A percentile compares a stretch with the other conserved stretches of the same genome.
These are phyloP conservation scores for Pleochaeta shiraiana DNA, from an alignment of 2,329 filamentous ascomycete species.

Conservation along the genomic window DNA sequence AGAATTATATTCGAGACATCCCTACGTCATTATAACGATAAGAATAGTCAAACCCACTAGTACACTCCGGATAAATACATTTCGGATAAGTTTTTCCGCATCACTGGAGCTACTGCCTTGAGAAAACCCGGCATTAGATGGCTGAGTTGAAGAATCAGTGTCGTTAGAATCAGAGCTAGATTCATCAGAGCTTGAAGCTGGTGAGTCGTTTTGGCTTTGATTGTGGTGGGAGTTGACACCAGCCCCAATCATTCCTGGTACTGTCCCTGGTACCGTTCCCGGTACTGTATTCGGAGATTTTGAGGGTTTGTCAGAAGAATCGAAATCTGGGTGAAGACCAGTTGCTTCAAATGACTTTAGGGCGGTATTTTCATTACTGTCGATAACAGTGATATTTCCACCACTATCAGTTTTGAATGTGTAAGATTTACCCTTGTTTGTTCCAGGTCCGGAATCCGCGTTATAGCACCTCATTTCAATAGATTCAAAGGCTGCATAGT, in stretches of 20 bases:
- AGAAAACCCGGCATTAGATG: too few species aligned
- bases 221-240: constrained; percentile 6
- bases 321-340: constrained; percentile 46
- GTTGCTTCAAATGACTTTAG: constrained; percentile 64
- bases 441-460: constrained; percentile 35
- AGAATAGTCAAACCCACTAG: too few species aligned
- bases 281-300: constrained; percentile 26
- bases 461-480: constrained; percentile 77
- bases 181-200: neutral
- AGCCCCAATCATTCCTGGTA: too few species aligned
- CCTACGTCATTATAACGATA: too few species aligned
- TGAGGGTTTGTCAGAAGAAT: constrained; percentile 15
- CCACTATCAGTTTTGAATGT: constrained; percentile 42
- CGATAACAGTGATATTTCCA: constrained; percentile 56
- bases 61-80: too few species aligned
- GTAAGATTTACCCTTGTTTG: constrained; percentile 50
- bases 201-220: neutral
- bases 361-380: constrained; percentile 52
- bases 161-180: too few species aligned
- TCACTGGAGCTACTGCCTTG: too few species aligned
- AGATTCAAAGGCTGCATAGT: constrained; percentile 59
- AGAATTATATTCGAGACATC: too few species aligned
- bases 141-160: too few species aligned
- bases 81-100: too few species aligned
- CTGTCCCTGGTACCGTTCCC: constrained; percentile 27